phyloP scores from a whole-genome alignment of 2,329 filamentous ascomycete species.

The Curvularia sp. region DNA sequence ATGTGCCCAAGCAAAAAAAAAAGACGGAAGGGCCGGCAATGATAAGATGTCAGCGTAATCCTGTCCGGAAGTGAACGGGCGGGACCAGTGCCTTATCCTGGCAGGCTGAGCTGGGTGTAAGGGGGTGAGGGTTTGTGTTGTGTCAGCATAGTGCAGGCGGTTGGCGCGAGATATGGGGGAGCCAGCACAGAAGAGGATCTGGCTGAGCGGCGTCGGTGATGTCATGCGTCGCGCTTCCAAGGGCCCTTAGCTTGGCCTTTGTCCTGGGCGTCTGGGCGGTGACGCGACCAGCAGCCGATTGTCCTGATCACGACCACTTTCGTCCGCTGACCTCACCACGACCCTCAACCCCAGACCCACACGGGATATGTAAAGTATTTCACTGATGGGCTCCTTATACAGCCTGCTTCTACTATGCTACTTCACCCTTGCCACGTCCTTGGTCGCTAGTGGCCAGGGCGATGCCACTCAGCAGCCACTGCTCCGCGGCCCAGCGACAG shows the following conservation, averaged over 20 bases:
- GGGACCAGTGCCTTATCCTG: constrained; percentile 25
- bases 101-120: constrained; percentile 8
- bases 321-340: constrained; percentile 34
- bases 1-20: background rate
- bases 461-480: constrained; percentile 37
- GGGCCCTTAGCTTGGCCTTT: constrained; percentile 11
- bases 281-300: constrained; percentile 15
- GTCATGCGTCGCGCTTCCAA: constrained; percentile 9
- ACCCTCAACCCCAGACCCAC: constrained; percentile 2
- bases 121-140: constrained; percentile 1
- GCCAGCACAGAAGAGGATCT: constrained; percentile 5
- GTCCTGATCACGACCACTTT: constrained; percentile 1
- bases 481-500: constrained; percentile 24
- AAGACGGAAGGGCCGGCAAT: constrained; percentile 22
- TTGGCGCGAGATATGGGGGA: constrained; percentile 4
- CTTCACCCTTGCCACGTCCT: constrained; percentile 27
- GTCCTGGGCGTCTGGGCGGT: constrained; percentile 11
- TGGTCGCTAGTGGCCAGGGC: constrained; percentile 16
- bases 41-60: constrained; percentile 21
- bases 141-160: constrained; percentile 25
- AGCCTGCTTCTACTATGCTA: constrained; percentile 33
- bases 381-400: constrained; percentile 31
- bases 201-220: constrained; percentile 11
- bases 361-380: constrained; percentile 41
- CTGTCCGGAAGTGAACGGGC: constrained; percentile 39